Conservation (phyloP, 176 grass and related monocot species). For the Tillandsia fasciculata region DNA sequence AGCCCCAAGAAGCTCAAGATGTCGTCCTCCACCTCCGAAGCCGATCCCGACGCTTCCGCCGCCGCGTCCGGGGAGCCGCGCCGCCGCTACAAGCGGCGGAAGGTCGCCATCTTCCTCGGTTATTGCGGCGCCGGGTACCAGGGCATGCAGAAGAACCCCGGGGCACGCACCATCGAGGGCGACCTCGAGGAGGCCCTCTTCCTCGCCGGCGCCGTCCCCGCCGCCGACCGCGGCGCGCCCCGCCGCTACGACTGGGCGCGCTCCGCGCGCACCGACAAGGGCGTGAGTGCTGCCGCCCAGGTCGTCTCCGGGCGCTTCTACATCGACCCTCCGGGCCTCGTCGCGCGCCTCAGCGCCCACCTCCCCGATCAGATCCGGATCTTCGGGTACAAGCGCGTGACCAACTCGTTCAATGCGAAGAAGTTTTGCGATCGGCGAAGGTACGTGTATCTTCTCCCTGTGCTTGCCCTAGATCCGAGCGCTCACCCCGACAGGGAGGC, state of each 20-base stretch:
- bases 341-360: slow-evolving; percentile 56
- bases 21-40: slow-evolving; percentile 49
- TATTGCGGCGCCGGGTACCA: slow-evolving; percentile 89
- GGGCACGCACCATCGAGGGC: slow-evolving; percentile 87
- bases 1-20: slow-evolving; percentile 65
- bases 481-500: slow-evolving; percentile 75
- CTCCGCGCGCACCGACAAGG: slow-evolving; percentile 87
- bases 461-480: slow-evolving; percentile 67
- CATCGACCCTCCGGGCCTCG: slow-evolving; percentile 62
- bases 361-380: slow-evolving; percentile 65
- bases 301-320: slow-evolving; percentile 89
- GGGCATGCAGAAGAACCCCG: slow-evolving; percentile 97
- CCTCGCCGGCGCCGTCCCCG: slow-evolving; percentile 58
- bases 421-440: slow-evolving; percentile 76
- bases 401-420: slow-evolving; percentile 79
- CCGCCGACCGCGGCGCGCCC: slow-evolving; percentile 44
- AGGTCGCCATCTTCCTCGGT: slow-evolving; percentile 81
- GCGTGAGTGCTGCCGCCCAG: slow-evolving; percentile 76
- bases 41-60: slow-evolving; percentile 22
- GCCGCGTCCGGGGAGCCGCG: slow-evolving; percentile 24
- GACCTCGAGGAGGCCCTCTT: slow-evolving; percentile 93
- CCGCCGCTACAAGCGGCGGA: slow-evolving; percentile 80
- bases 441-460: slow-evolving; percentile 82
- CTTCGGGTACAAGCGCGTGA: slow-evolving; percentile 73
- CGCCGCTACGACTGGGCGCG: slow-evolving; percentile 76